Evolutionary conservation across 768 basidiomycete genomes (phyloP), one percentile per base, ranked within the genome.

Genomic region (Pleurotus djamor): DNA sequence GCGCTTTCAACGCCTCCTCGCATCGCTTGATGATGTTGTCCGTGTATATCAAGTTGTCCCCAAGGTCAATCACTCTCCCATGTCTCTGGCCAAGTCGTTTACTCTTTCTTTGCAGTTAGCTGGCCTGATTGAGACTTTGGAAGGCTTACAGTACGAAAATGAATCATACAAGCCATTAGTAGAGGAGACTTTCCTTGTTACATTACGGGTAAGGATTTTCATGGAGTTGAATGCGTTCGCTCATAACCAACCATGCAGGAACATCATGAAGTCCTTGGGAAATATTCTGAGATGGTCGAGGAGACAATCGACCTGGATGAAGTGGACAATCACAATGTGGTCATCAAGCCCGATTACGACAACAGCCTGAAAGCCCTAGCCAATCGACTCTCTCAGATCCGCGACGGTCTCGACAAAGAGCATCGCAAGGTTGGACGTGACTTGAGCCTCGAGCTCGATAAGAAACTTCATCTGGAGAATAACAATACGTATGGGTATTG

Each of bases 381-480:
- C 3, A 78, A 82, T 10, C 82, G 86, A 64, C 76, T 99, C n/a
- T 72, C 77, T 16, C 78, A 84, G 66, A 83, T 85, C 47, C 4
- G 73, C 60, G 93, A 95, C 67, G 85, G 83, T 0, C 75, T 99
- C 14, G 94, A 99, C 65, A 79, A 76, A 10, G 94, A 97, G 68
- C 96, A 98, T 70, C 72, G 76, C 5, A 66, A 76, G 1, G 88
- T 86, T 0, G 89, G 89, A 5, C 71, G 78, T 5, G 91, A 92
- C 41, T 78, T 98, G 5, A 83, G 80, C 7, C 65, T 99, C 8
- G 94, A 96, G 13, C 81, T 94, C 2, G 92, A 97, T 71, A 96
- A 96, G 76, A 98, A 98, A 74, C 73, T 98, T 9, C 97, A 98
- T 71, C 77, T 99, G 33, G 97, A 99, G 75, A 95, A 96, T 65